These are phyloP conservation scores for Phialophora chinensis DNA, from an alignment of 2,329 filamentous ascomycete genomes.

Conservation along the genomic window DNA sequence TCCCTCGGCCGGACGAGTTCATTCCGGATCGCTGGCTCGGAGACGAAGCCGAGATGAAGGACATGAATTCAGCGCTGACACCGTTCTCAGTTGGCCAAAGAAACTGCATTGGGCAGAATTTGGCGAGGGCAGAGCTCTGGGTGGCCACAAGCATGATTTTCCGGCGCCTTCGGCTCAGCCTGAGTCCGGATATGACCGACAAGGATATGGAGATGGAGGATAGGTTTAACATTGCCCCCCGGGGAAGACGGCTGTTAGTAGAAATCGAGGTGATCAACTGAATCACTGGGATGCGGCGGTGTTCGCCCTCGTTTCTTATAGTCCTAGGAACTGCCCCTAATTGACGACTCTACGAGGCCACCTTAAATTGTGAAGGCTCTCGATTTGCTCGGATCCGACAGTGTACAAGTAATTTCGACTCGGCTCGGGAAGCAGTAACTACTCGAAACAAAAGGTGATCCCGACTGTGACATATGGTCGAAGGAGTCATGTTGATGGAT, in stretches of 20 bases:
- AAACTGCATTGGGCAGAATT: conserved; percentile 42
- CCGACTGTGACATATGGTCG: too few relatives aligned
- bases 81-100: conserved; percentile 48
- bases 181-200: conserved; percentile 38
- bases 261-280: neutral
- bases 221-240: conserved; percentile 14
- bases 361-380: too few relatives aligned
- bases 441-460: too few relatives aligned
- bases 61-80: conserved; percentile 39
- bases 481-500: too few relatives aligned
- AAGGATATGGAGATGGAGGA: conserved; percentile 40
- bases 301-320: too few relatives aligned
- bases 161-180: conserved; percentile 34
- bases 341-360: too few relatives aligned
- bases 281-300: too few relatives aligned
- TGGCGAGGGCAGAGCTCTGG: conserved; percentile 40
- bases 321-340: too few relatives aligned
- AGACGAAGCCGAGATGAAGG: conserved; percentile 16
- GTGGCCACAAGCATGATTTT: conserved; percentile 39
- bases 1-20: conserved; percentile 31
- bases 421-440: too few relatives aligned
- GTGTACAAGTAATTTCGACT: too few relatives aligned
- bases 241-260: conserved; percentile 5
- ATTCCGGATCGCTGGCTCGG: conserved; percentile 38
- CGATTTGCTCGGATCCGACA: too few relatives aligned